phyloP scores from a whole-genome alignment of 306 rosid genomes.

The Quercus wislizeni region DNA sequence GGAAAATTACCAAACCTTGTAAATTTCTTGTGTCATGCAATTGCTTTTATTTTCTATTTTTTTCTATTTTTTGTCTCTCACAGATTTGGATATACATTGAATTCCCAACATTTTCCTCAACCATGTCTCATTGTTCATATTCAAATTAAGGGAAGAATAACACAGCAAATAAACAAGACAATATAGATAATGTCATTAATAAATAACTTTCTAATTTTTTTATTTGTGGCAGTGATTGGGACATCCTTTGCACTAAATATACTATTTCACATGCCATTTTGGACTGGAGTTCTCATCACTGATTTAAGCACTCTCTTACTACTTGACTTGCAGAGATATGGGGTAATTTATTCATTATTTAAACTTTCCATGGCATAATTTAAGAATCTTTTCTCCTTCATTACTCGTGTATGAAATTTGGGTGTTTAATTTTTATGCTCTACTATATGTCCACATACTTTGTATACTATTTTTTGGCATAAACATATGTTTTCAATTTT shows the following conservation, averaged over 20 bases:
- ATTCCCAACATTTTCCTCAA: too few relatives aligned
- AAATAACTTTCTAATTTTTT: background rate
- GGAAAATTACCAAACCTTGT: too few relatives aligned
- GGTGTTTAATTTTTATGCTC: background rate
- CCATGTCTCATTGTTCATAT: too few relatives aligned
- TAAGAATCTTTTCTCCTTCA: background rate
- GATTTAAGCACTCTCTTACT: slow-evolving; percentile 81
- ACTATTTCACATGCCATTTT: slow-evolving; percentile 71
- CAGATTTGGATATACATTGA: too few relatives aligned
- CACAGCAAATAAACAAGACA: too few relatives aligned
- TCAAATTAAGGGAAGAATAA: background rate
- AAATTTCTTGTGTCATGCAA: too few relatives aligned
- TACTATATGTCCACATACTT: background rate
- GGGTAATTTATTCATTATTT: slow-evolving; percentile 37
- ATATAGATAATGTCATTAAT: background rate
- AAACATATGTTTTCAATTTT: too few relatives aligned
- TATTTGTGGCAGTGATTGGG: slow-evolving; percentile 64
- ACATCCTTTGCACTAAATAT: slow-evolving; percentile 85
- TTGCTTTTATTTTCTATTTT: too few relatives aligned
- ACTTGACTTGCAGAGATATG: slow-evolving; percentile 75
- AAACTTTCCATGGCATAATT: background rate
- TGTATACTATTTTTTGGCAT: background rate
- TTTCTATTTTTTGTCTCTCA: too few relatives aligned
- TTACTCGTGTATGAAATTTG: background rate
- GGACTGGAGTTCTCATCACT: slow-evolving; percentile 75